Base-by-base conservation (phyloP, 768 basidiomycete species). In the Suillus tomentosus region DNA sequence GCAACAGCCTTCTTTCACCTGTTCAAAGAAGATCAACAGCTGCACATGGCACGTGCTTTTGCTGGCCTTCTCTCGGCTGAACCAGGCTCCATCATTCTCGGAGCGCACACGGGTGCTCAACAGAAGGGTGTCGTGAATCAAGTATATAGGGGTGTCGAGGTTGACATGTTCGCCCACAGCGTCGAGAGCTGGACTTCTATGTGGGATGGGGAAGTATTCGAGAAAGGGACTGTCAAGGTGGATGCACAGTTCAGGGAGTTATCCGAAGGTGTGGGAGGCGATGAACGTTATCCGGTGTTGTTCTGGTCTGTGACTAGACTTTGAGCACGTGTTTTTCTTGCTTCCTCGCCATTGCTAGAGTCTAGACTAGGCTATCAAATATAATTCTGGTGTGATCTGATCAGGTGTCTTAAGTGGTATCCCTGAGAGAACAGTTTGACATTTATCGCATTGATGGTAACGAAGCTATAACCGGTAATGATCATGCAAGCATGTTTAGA, bases 1-100 rank as follows among this genome's bases (percentile, higher is more conserved):
- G 79, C 80, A 0, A 79, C 79, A 6, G 70, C 79, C 7, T 76
- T 86, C 70, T 84, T 87, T 63, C 76, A 79, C 72, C 70, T 86
- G 37, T 87, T 87, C 70, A 64, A 69, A 61, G 75, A 80, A 64
- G 73, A 66, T 19, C 60, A 73, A 36, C 84, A 86, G 66, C 64
- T 72, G 11, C 67, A 78, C 42, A 72, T 86, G 56, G 85, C 81
- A 2, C 73, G 70, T 19, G 71, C 73, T 9, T 69, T 85, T 34
- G 82, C 79, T 1, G 74, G 74, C 9, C 70, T 85, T 5, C 76
- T 85, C n/a, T 75, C 79, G 0, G 79, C 78, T 2, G 68, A 69
- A 31, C 77, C 80, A 1, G 84, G 83, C 3, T 82, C 83, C 2
- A 66, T 82, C 27, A 79, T 84, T 45, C 80, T 83, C 63, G 84